Conservation (phyloP, 192 early-diverging fungal species). For the Rhizophagus clarus region DNA sequence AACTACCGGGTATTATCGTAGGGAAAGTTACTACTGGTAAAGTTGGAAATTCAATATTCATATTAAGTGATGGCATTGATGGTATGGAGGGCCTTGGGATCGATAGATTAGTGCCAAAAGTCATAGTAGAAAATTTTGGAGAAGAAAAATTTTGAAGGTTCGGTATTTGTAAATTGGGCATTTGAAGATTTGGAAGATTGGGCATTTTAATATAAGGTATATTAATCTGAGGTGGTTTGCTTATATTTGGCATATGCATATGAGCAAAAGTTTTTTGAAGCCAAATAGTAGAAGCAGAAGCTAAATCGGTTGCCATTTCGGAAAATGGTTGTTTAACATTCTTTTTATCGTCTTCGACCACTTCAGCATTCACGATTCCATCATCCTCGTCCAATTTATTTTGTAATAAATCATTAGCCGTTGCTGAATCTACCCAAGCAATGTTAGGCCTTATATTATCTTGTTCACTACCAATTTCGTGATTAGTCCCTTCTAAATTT, state of each 20-base stretch:
- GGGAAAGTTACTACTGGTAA: slow-evolving; percentile 24
- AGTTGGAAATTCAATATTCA: slow-evolving; percentile 30
- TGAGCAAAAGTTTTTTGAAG: slow-evolving; percentile 47
- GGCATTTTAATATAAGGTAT: slow-evolving; percentile 35
- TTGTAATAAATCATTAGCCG: not conserved
- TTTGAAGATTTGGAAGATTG: slow-evolving; percentile 28
- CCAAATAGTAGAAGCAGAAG: slow-evolving; percentile 40
- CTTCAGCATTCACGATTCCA: slow-evolving; percentile 28
- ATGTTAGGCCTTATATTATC: slow-evolving; percentile 6
- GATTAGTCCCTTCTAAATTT: slow-evolving; percentile 28
- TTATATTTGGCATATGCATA: slow-evolving; percentile 38
- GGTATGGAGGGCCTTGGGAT: slow-evolving; percentile 31
- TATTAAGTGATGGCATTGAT: slow-evolving; percentile 28
- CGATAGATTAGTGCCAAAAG: slow-evolving; percentile 21
- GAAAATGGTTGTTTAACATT: slow-evolving; percentile 29
- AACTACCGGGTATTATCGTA: slow-evolving; percentile 5
- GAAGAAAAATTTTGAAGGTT: slow-evolving; percentile 21
- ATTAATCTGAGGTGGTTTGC: slow-evolving; percentile 28
- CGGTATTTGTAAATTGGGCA: slow-evolving; percentile 27
- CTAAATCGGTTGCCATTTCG: slow-evolving; percentile 38
- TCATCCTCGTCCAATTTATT: slow-evolving; percentile 24
- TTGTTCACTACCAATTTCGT: not conserved
- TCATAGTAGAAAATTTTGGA: slow-evolving; percentile 32
- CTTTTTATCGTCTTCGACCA: slow-evolving; percentile 19
- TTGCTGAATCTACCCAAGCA: slow-evolving; percentile 29